Evolutionary conservation across 106 monocot genomes (phyloP).

Genomic region (Allium sativum): DNA sequence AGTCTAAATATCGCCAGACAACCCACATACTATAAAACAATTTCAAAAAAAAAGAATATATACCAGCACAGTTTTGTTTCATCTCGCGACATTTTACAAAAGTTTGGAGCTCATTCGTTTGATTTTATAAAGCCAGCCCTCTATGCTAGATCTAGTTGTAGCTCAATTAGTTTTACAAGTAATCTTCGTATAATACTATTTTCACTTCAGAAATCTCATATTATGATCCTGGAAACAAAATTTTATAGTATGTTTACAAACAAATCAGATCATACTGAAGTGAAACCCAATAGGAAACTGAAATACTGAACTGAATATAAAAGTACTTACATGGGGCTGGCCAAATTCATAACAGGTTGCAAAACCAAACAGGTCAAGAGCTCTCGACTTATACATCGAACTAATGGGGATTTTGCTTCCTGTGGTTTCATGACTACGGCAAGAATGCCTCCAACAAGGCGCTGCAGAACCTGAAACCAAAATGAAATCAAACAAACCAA

Average conservation of each 20-base stretch:
- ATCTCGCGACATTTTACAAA: no score
- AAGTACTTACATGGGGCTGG: slow-evolving; percentile 67
- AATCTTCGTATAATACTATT: background rate
- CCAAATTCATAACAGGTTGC: slow-evolving; percentile 82
- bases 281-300: background rate
- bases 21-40: no score
- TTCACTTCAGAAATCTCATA: background rate
- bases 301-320: background rate
- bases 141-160: no score
- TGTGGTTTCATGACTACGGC: slow-evolving; percentile 58
- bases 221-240: background rate
- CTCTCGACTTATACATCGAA: slow-evolving; percentile 60
- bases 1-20: no score
- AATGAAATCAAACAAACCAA: slow-evolving; percentile 9
- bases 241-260: background rate
- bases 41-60: no score
- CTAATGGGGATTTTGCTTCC: slow-evolving; percentile 75
- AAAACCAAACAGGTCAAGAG: slow-evolving; percentile 78
- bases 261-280: background rate
- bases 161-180: no score
- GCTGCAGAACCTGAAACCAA: slow-evolving; percentile 74
- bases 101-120: no score
- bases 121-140: no score
- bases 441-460: slow-evolving; percentile 71
- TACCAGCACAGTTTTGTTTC: no score